Base-by-base conservation (phyloP, 2,329 filamentous ascomycete species). In the Teratosphaeria viscida region DNA sequence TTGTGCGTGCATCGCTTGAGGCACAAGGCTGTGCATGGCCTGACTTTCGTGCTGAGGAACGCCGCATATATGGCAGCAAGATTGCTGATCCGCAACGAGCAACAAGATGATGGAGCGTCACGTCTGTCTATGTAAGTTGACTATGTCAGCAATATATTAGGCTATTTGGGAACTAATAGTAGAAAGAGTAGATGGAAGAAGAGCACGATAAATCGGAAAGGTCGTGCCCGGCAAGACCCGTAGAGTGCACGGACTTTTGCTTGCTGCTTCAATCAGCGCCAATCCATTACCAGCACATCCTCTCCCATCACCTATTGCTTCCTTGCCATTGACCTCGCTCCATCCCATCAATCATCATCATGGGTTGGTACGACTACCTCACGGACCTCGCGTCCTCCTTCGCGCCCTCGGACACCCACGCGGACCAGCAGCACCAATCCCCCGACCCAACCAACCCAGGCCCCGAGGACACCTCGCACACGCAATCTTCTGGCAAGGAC, bases 281-380 rank as follows among this genome's bases (percentile, higher is more conserved):
- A 52, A 55, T 49, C 43, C 43, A 49, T 49, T 49, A 58, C 29
- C 53, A 55, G 14, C 53, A 59, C 57, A n/a, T 27, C 53, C 37
- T 16, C 37, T 16, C 54, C 27, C 58, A 57, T 53, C 47, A 55
- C 54, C 54, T 29, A 49, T 56, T 37, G 1, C 34, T 56, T 47
- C 54, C 43, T 55, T 49, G 37, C 49, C 49, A 59, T 59, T 55
- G 57, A 55, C 27, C 19, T 55, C 29, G 26, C n/a, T 32, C 37
- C 23, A 56, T 23, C 61, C 63, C 63, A 65, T 64, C 65, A 60
- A 61, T 60, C 43, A 49, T 61, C 67, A 63, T 60, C 68, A 86
- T 86, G 84, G 82, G 82, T 74, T 77, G 86, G 77, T 78, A 82
- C 74, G 82, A 85, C 73, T 82, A 84, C 76, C 80, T 86, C 77